Percentiles rank a stretch among this genome's conserved stretches.
These are phyloP conservation scores for Oleoguttula mirabilis DNA, from an alignment of 495 filamentous ascomycete species.

Conservation along the genomic window DNA sequence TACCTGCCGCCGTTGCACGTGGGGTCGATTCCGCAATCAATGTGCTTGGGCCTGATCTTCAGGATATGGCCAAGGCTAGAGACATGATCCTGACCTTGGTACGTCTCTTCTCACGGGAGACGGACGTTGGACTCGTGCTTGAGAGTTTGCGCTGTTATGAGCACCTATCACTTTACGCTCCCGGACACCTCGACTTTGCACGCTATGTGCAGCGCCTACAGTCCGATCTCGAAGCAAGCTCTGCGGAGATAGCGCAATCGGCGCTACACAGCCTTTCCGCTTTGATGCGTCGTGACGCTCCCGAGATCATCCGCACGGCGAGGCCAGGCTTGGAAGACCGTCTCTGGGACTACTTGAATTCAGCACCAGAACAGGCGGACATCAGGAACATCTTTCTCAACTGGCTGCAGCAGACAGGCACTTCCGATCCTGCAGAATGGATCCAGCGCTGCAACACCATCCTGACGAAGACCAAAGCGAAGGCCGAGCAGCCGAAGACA, in stretches of 20 bases:
- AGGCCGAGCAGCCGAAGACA: constrained; percentile 40
- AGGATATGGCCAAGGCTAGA: constrained; percentile 82
- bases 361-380: constrained; percentile 57
- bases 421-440: constrained; percentile 68
- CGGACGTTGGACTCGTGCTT: constrained; percentile 55
- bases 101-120: constrained; percentile 68
- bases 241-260: constrained; percentile 57
- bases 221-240: constrained; percentile 55
- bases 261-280: constrained; percentile 85
- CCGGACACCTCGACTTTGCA: constrained; percentile 67
- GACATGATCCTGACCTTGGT: constrained; percentile 84
- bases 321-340: constrained; percentile 74
- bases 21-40: constrained; percentile 94
- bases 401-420: constrained; percentile 79
- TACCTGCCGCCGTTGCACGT: constrained; percentile 67
- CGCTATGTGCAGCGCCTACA: constrained; percentile 76
- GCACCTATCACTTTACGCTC: constrained; percentile 85
- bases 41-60: constrained; percentile 86
- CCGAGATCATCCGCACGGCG: constrained; percentile 61
- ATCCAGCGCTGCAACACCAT: constrained; percentile 77
- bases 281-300: constrained; percentile 82
- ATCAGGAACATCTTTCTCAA: constrained; percentile 73
- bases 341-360: constrained; percentile 79
- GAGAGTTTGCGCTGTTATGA: constrained; percentile 77
- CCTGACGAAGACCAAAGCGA: constrained; percentile 65